These are phyloP conservation scores for Rutstroemia sydowiana DNA, from an alignment of 2,329 filamentous ascomycete genomes.

Conservation along the genomic window DNA sequence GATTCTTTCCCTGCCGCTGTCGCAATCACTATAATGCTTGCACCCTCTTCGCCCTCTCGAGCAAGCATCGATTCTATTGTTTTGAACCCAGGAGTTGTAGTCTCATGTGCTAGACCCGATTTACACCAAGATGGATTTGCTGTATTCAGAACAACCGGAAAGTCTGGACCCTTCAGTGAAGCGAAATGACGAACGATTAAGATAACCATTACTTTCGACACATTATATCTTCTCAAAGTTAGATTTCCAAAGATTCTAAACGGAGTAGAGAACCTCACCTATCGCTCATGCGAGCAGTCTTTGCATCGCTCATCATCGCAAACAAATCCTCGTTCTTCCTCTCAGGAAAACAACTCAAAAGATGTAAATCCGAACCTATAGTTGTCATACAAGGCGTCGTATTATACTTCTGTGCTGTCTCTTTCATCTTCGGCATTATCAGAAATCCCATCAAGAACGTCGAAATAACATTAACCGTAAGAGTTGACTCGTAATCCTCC, in stretches of 20 bases:
- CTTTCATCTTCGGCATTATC: slow-evolving; percentile 36
- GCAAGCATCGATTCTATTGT: slow-evolving; percentile 17
- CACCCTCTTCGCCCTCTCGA: slow-evolving; percentile 40
- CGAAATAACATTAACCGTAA: slow-evolving; percentile 42
- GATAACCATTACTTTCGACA: slow-evolving; percentile 42
- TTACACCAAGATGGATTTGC: slow-evolving; percentile 47
- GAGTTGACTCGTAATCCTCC: slow-evolving; percentile 35
- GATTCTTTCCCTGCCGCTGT: slow-evolving; percentile 33
- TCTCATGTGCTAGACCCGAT: slow-evolving; percentile 37
- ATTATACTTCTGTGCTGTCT: slow-evolving; percentile 22
- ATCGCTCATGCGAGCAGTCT: background rate
- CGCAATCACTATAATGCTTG: slow-evolving; percentile 35
- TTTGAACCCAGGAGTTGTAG: background rate
- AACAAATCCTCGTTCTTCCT: slow-evolving; percentile 3
- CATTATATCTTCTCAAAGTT: slow-evolving; percentile 31
- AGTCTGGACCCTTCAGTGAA: slow-evolving; percentile 19
- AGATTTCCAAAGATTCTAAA: slow-evolving; percentile 6
- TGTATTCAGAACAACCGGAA: slow-evolving; percentile 40
- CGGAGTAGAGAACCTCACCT: background rate
- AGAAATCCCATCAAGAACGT: slow-evolving; percentile 39
- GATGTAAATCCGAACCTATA: slow-evolving; percentile 11
- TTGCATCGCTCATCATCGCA: background rate
- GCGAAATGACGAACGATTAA: slow-evolving; percentile 36
- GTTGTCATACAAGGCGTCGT: slow-evolving; percentile 1
- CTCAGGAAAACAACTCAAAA: background rate